phyloP scores from a whole-genome alignment of 2,329 filamentous ascomycete genomes.

The Paraphoma sp. region DNA sequence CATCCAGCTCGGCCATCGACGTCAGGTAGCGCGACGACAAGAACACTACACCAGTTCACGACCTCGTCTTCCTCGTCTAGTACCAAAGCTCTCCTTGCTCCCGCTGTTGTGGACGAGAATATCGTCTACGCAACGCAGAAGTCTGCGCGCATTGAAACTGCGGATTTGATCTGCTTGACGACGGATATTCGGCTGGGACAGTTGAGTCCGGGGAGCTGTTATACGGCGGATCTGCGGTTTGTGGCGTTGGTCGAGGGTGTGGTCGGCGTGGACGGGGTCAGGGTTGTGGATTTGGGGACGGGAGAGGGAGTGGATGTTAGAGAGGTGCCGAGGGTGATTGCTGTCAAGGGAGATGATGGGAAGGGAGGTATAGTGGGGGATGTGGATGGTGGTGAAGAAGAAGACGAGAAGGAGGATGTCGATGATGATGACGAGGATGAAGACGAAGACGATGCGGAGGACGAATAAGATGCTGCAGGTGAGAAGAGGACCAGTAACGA shows the following conservation, averaged over 20 bases:
- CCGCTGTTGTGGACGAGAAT: conserved; percentile 75
- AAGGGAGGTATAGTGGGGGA: background rate
- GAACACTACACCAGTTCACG: conserved; percentile 5
- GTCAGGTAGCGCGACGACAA: conserved; percentile 45
- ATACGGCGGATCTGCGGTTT: conserved; percentile 75
- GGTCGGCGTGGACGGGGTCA: conserved; percentile 73
- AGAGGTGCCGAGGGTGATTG: conserved; percentile 73
- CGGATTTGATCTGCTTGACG: conserved; percentile 76
- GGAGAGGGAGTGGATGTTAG: conserved; percentile 80
- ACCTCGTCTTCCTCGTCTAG: background rate
- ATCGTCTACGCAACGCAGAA: conserved; percentile 75
- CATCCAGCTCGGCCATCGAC: conserved; percentile 53
- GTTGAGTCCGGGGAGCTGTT: conserved; percentile 73
- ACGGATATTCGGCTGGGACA: conserved; percentile 77
- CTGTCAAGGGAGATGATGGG: conserved; percentile 20
- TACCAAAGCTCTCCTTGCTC: conserved; percentile 57
- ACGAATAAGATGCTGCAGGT: background rate
- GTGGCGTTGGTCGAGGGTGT: conserved; percentile 71
- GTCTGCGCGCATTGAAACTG: conserved; percentile 66
- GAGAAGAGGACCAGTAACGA: too few species aligned
- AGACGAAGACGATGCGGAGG: background rate
- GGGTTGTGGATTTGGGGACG: conserved; percentile 74
- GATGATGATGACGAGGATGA: background rate
- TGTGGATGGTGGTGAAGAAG: background rate
- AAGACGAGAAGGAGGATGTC: background rate